Base-by-base conservation (phyloP, 805 yeast species). In the Jamesozyma spencerorum region DNA sequence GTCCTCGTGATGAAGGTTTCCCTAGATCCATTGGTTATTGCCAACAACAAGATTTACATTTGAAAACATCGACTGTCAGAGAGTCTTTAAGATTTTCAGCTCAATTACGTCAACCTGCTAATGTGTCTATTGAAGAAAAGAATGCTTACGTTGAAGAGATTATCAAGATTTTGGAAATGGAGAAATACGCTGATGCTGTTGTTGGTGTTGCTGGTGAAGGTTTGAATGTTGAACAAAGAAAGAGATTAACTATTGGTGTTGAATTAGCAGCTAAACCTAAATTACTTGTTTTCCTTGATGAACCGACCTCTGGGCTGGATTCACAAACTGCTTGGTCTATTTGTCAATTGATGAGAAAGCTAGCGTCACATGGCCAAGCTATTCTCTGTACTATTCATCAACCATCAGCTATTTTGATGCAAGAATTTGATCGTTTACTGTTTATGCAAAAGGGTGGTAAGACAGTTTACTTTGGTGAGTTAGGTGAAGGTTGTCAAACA, bases 391-490 rank as follows among this genome's bases (percentile, higher is more conserved):
- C 84, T 17, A 78, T 77, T 47, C 84, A 77, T 54, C 84, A 77
- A 57, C 84, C 94, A 54, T 83, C 92, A 7, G 88, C 94, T 40
- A 69, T 81, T 43, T 66, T 84, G 55, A 69, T 84, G 64, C 74
- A 82, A 55, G 85, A 80, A 53, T 84, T 85, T 56, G 94, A 85
- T 56, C 72, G 87, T 52, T 68, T 85, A 49, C 65, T 83, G 47
- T 77, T 83, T 52, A 66, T 82, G 57, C 79, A 77, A 39, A 70
- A 64, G 41, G 88, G 88, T 54, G 90, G 88, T 57, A 62, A 73
- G 53, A 79, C 87, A 8, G 83, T 79, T 29, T 82, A 81, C 62
- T 81, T 81, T 58, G 90, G 88, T 45, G 83, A n/a, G n/a, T n/a
- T n/a, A n/a, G n/a, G n/a, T n/a, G n/a, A n/a, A n/a, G n/a, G n/a